Conservation (phyloP, 352 stramenopile species). For the Phytophthora sojae region DNA sequence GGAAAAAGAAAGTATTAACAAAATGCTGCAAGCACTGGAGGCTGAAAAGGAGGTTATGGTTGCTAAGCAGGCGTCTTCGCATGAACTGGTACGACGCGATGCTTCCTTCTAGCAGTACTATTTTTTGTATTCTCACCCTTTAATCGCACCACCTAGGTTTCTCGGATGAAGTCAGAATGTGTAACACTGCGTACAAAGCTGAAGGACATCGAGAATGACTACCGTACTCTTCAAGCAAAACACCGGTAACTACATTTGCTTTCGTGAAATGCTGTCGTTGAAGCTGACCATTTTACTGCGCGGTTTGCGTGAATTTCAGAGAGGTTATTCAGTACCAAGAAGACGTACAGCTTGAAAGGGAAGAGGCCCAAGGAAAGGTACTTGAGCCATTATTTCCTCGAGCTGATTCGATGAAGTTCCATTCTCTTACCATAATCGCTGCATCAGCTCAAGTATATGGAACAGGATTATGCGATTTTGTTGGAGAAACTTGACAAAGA, state of each 20-base stretch:
- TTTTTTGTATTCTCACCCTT: slow-evolving; percentile 2
- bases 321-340: slow-evolving; percentile 73
- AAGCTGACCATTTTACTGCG: neutral
- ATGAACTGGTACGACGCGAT: slow-evolving; percentile 60
- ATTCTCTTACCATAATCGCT: neutral
- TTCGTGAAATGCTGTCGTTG: too few relatives aligned
- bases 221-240: slow-evolving; percentile 75
- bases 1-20: slow-evolving; percentile 55
- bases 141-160: slow-evolving; percentile 38
- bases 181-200: slow-evolving; percentile 70
- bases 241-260: slow-evolving; percentile 48
- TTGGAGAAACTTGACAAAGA: slow-evolving; percentile 71
- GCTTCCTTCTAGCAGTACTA: neutral
- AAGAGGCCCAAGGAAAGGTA: slow-evolving; percentile 75
- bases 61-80: slow-evolving; percentile 58
- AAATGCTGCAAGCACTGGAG: slow-evolving; percentile 59
- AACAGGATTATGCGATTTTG: slow-evolving; percentile 64
- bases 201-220: slow-evolving; percentile 84
- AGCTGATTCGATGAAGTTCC: neutral
- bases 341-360: slow-evolving; percentile 71
- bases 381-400: neutral
- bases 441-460: slow-evolving; percentile 69
- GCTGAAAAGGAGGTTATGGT: slow-evolving; percentile 58
- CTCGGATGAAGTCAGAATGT: slow-evolving; percentile 76
- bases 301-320: slow-evolving; percentile 22